Conservation (phyloP, 2,329 filamentous ascomycete species). For the Trichophyton verrucosum region DNA sequence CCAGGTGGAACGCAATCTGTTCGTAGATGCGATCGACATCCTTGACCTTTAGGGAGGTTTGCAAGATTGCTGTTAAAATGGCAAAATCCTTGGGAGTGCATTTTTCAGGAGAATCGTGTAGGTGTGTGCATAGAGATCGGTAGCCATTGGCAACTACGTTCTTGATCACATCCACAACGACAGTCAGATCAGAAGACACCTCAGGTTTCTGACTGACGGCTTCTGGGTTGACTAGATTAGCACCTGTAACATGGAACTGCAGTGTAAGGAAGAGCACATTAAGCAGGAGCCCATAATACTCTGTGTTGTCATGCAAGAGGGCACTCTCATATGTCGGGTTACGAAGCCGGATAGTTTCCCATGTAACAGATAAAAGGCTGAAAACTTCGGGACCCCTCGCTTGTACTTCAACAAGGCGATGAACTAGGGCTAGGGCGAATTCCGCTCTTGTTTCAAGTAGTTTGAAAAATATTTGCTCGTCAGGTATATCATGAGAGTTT, state of each 20-base stretch:
- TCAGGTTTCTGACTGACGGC: constrained; percentile 26
- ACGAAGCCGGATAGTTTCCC: constrained; percentile 46
- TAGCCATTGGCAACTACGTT: constrained; percentile 71
- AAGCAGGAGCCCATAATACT: constrained; percentile 72
- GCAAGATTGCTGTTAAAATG: constrained; percentile 75
- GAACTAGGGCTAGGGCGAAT: constrained; percentile 68
- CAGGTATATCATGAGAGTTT: constrained; percentile 59
- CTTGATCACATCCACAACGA: constrained; percentile 67
- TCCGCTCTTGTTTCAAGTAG: constrained; percentile 66
- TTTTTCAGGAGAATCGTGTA: constrained; percentile 60
- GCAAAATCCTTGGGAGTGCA: constrained; percentile 69
- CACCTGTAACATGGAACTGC: constrained; percentile 36
- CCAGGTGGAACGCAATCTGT: constrained; percentile 57
- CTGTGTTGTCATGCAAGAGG: constrained; percentile 43
- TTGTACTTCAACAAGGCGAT: constrained; percentile 55
- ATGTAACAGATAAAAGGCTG: constrained; percentile 44
- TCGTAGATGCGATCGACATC: constrained; percentile 59
- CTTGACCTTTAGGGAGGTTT: constrained; percentile 68
- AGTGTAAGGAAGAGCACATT: constrained; percentile 76
- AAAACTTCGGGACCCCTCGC: constrained; percentile 41
- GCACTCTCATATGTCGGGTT: constrained; percentile 48
- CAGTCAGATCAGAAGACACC: constrained; percentile 37
- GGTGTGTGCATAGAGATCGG: constrained; percentile 62
- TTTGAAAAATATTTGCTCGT: constrained; percentile 69
- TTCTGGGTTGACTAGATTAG: constrained; percentile 25